phyloP scores from a whole-genome alignment of 306 rosid genomes.

The Fragaria ananassa region DNA sequence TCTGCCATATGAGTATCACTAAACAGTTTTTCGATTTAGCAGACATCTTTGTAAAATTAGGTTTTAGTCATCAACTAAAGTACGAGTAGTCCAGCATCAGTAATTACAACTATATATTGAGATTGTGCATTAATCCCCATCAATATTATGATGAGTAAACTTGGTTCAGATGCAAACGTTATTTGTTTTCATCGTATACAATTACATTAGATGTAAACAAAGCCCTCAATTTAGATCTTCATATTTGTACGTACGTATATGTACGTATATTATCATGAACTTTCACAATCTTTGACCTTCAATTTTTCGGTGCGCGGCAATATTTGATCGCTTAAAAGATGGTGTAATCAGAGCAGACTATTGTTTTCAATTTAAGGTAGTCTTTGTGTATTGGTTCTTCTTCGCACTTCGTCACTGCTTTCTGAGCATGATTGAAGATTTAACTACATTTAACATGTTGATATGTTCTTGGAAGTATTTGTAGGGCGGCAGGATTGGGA shows the following conservation, averaged over 20 bases:
- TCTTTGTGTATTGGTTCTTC: not conserved
- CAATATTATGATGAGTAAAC: not conserved
- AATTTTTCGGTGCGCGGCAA: slow-evolving; percentile 7
- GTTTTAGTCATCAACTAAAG: no score
- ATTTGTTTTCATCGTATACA: not conserved
- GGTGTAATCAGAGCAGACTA: not conserved
- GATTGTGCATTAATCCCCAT: not conserved
- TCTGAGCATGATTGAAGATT: slow-evolving; percentile 8
- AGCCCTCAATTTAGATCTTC: not conserved
- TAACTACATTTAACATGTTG: slow-evolving; percentile 2
- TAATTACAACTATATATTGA: no score
- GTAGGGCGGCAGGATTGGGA: slow-evolving; percentile 21
- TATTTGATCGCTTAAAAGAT: not conserved
- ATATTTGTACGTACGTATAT: not conserved
- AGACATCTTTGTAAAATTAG: not conserved
- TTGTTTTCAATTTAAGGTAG: not conserved
- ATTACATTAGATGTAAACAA: not conserved
- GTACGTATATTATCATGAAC: not conserved
- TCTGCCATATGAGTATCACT: no score
- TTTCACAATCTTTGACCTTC: slow-evolving; percentile 14
- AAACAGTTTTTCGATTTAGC: no score
- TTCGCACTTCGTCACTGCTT: slow-evolving; percentile 23
- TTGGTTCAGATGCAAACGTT: not conserved
- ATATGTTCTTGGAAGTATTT: slow-evolving; percentile 13
- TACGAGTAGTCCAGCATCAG: no score